Evolutionary conservation across 345 rosid species (phyloP), one percentile per base, ranked within the genome.

Genomic region (Citrus maxima): DNA sequence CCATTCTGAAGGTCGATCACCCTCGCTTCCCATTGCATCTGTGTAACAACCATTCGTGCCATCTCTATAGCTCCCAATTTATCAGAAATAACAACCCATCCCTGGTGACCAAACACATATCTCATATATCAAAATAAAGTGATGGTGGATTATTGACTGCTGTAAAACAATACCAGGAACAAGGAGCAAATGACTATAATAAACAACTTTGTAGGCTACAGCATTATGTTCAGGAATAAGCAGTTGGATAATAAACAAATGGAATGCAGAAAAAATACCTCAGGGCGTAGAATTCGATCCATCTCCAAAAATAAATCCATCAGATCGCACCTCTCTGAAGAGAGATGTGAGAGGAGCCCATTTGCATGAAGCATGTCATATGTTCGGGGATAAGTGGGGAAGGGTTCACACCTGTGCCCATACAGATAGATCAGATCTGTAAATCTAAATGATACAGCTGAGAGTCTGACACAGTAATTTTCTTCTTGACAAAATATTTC

Each of bases 1-100:
- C 98, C 99, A 78, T 93, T 95, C 81, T 96, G 98, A 78, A 92
- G 89, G 88, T 92, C 98, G 21, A 94, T 93, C 82, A 94, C 94
- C 80, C 99, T 87, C 81, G 98, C 98, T 90, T 96, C 98, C 99
- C 98, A 96, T n/a, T 92, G 91, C 22, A 94, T 85, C 78, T 92
- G 90, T 30, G 95, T 84, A 59, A 92, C 93, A 72, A 94, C 88
- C 78, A 84, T 79, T 6, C 98, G 89, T 46, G 95, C 97, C 90
- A 87, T 86, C 88, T 94, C 98, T 59, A 94, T 89, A 59, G 87
- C 85, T 82, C 91, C 95, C 82, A 93, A 6, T 51, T 87, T 94
- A 82, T 96, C 99, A 9, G 84, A 84, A 64, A 96, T 77, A 72
- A 96, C 88, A 78, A 93, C 88, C 99, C 99, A 96, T 81, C 99